Evolutionary conservation across 176 grass and related monocot genomes (phyloP).

Genomic region (Oryza brachyantha): DNA sequence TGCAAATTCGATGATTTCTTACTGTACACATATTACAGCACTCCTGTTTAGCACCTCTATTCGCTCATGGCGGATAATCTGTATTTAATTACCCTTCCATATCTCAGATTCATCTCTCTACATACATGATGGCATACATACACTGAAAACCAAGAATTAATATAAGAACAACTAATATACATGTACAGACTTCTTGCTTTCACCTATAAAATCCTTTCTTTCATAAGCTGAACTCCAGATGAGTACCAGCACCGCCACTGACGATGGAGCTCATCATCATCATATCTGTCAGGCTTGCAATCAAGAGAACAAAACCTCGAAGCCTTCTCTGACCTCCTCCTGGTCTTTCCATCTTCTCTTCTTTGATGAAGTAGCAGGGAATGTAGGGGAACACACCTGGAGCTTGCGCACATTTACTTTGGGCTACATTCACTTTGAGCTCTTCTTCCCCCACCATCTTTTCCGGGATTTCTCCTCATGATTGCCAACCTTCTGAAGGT

Average conservation of each 20-base stretch:
- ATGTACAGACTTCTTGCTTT: constrained; percentile 40
- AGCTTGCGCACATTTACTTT: constrained; percentile 37
- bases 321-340: not conserved
- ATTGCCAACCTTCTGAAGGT: constrained; percentile 49
- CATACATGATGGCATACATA: constrained; percentile 41
- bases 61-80: constrained; percentile 35
- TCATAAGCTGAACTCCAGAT: not conserved
- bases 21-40: constrained; percentile 44
- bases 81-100: constrained; percentile 49
- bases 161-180: constrained; percentile 47
- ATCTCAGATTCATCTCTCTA: constrained; percentile 37
- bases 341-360: constrained; percentile 9
- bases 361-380: not conserved
- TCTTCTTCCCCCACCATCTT: constrained; percentile 88
- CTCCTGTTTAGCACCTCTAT: constrained; percentile 32
- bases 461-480: constrained; percentile 59
- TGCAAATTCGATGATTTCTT: constrained; percentile 23
- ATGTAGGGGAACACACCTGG: not conserved
- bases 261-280: constrained; percentile 17
- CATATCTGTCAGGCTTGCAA: not conserved
- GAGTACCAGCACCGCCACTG: constrained; percentile 1
- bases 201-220: constrained; percentile 13
- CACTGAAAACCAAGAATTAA: constrained; percentile 37
- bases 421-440: constrained; percentile 51
- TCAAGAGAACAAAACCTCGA: not conserved